Percentiles rank a stretch among this genome's conserved stretches.
Conservation (phyloP, 257 asterid genomes). For the Linaria vulgaris region DNA sequence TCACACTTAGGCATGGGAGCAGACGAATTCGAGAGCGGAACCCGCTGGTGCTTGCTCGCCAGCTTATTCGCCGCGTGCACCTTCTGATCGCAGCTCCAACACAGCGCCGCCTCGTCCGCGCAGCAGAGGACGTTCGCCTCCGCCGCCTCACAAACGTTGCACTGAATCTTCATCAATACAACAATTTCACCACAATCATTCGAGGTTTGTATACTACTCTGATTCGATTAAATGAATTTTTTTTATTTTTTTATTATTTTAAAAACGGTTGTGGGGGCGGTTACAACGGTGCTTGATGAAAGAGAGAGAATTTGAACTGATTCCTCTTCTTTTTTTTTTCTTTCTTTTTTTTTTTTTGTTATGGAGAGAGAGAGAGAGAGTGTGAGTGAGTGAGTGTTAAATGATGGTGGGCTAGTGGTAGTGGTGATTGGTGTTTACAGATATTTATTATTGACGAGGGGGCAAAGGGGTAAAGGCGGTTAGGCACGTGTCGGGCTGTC, state of each 20-base stretch:
- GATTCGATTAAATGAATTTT: too few species aligned
- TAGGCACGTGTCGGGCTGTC: not conserved
- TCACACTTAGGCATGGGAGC: conserved; percentile 82
- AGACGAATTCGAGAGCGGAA: conserved; percentile 54
- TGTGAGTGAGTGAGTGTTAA: too few species aligned
- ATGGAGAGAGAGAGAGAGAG: too few species aligned
- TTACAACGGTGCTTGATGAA: not conserved
- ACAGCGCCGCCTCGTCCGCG: conserved; percentile 91
- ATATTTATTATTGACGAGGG: not conserved
- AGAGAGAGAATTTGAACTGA: not conserved
- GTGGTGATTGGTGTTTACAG: not conserved
- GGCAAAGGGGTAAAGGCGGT: not conserved
- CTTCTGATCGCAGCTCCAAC: conserved; percentile 63
- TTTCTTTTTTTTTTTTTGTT: too few species aligned
- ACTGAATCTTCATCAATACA: conserved; percentile 80
- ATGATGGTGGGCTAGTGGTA: not conserved
- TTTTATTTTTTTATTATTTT: too few species aligned
- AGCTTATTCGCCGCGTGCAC: conserved; percentile 84
- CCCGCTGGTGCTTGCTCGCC: conserved; percentile 75
- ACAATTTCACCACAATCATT: too few species aligned
- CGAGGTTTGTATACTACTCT: too few species aligned
- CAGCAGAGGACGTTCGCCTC: conserved; percentile 81
- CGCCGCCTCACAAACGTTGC: conserved; percentile 76
- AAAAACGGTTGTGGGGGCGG: not conserved
- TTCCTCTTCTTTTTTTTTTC: not conserved